Base-by-base conservation (phyloP, 176 grass and related monocot species). In the Cenchrus fungigraminus region DNA sequence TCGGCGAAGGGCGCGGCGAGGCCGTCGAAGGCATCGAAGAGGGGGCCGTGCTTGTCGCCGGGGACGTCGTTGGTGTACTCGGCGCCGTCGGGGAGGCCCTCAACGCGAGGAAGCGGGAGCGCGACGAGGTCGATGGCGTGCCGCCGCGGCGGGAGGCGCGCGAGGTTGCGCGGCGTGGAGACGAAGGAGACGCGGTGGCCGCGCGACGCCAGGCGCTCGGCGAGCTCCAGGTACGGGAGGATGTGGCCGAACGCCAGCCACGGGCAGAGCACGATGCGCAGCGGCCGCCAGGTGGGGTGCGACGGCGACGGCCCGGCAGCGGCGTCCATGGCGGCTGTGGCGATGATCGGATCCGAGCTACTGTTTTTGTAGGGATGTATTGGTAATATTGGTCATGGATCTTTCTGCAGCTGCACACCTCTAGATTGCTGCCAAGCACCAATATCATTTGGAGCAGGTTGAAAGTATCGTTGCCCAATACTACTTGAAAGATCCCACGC, bases 41-140 rank as follows among this genome's bases (percentile, higher is more conserved):
- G 85, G 65, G 73, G 81, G 1, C 56, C 50, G 37, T 76, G 19
- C 57, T 87, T 68, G 1, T 85, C 52, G 3, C 14, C 14, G 0
- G 77, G 81, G 44, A 92, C 29, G 44, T 95, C 87, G 34, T 17
- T 82, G 40, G 85, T 95, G 57, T 85, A 46, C 69, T 93, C 91
- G 6, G 78, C 59, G 46, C 49, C 68, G 64, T 60, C 47, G 13
- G 81, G 79, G 7, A 87, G 65, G 37, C 71, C 53, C 9, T 80
- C 82, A 15, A 88, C 32, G 3, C 12, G 50, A 1, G 91, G 88
- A 11, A 91, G 74, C 1, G 82, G 82, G 17, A 93, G 51, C 20
- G 79, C 17, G 14, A 86, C 76, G 77, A 88, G 56, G n/a, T 65
- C 19, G 13, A 93, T 15, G 51, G 9, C 47, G 51, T n/a, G 78